These are phyloP conservation scores for Skeletonema costatum DNA, from an alignment of 108 stramenopile genomes.

Conservation along the genomic window DNA sequence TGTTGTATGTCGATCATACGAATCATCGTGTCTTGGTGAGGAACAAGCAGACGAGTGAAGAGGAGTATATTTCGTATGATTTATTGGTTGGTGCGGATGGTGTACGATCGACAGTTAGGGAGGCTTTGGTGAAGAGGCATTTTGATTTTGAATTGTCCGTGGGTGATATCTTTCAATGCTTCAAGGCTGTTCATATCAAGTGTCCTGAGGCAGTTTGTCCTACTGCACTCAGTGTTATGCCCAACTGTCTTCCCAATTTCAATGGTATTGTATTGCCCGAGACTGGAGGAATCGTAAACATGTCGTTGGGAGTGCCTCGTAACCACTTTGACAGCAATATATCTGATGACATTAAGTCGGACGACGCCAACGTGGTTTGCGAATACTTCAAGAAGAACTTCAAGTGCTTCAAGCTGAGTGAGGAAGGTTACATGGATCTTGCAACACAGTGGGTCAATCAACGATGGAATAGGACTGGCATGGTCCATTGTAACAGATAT, in stretches of 20 bases:
- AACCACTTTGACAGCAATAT: conserved; percentile 21
- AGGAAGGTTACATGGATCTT: conserved; percentile 48
- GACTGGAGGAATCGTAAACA: conserved; percentile 50
- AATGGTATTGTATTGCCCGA: conserved; percentile 60
- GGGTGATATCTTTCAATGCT: conserved; percentile 51
- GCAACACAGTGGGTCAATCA: conserved; percentile 56
- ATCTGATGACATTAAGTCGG: conserved; percentile 39
- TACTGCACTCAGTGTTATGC: conserved; percentile 31
- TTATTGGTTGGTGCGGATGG: conserved; percentile 63
- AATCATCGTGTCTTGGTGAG: conserved; percentile 53
- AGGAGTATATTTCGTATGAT: conserved; percentile 56
- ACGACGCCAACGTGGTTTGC: conserved; percentile 49
- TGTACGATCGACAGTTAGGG: conserved; percentile 52
- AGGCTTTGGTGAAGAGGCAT: conserved; percentile 54
- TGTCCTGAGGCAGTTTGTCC: conserved; percentile 15
- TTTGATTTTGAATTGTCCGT: conserved; percentile 50
- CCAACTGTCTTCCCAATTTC: conserved; percentile 31
- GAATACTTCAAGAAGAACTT: conserved; percentile 53
- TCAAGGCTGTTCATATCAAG: conserved; percentile 61
- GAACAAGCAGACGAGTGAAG: conserved; percentile 29
- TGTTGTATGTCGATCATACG: conserved; percentile 49
- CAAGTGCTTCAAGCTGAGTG: conserved; percentile 46
- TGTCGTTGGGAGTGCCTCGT: conserved; percentile 37
- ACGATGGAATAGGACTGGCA: conserved; percentile 58
- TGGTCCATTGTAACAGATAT: conserved; percentile 63